Evolutionary conservation across 495 filamentous ascomycete genomes (phyloP), one percentile per base, ranked within the genome.

Genomic region (Penicillium maclennaniae): DNA sequence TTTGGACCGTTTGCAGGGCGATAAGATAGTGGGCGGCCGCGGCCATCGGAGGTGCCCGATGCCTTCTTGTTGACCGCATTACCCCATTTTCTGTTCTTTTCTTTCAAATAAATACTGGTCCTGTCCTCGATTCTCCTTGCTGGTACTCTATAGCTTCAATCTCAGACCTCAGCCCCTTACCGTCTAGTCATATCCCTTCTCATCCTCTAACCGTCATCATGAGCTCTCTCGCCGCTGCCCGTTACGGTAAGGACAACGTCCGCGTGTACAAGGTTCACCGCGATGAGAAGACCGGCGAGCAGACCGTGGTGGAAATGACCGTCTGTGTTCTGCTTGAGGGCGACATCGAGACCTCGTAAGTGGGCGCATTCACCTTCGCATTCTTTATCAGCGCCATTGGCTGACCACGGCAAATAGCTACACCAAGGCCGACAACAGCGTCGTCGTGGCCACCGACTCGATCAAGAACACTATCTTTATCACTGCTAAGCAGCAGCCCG

Each of bases 381-480:
- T 34, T 34, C 31, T 12, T 34, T 34, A 34, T 34, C 31, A 34
- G 31, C 31, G 14, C 5, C 23, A 23, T 5, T 12, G 31, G 10
- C 31, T 34, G 45, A 26, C 17, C 23, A 43, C 21, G 28, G 47
- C 39, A 37, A 50, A 62, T 59, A 92, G 88, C 47, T 97, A 96
- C 79, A 98, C 91, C 53, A 70, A 82, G 65, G 92, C 90, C 62
- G 93, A 98, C 74, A 98, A 98, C 79, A 88, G 86, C 68, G 88
- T 95, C 48, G 81, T 98, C 21, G 93, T 98, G 38, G 91, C 93
- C 46, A 98, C 93, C 37, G 93, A 98, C 73, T 92, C 91, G 9
- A 92, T 96, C 78, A 98, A 98, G 76, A 96, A 98, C 75, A 96
- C 92, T 56, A 85, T 90, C 75, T 96, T 92, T 74, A 90, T 97